Conservation (phyloP, 352 stramenopile species). For the Plasmopara halstedii region DNA sequence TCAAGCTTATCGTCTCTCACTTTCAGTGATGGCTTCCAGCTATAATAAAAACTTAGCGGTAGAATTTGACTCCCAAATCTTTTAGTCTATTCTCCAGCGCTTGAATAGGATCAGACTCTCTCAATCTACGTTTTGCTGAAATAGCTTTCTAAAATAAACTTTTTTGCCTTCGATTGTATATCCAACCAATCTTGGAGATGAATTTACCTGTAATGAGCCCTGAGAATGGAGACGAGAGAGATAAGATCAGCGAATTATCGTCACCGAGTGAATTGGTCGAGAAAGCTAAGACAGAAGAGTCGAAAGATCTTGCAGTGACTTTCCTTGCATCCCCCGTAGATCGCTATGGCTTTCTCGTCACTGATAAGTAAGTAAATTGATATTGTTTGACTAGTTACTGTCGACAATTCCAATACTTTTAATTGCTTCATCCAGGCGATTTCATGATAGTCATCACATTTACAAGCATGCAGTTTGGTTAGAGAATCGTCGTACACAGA, state of each 20-base stretch:
- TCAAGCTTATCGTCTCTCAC: no score
- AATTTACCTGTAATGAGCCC: conserved; percentile 1
- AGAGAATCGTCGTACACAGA: conserved; percentile 68
- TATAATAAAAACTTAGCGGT: no score
- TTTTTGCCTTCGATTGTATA: no score
- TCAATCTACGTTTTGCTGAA: no score
- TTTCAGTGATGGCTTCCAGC: no score
- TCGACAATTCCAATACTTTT: no score
- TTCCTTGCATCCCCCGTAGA: conserved; percentile 55
- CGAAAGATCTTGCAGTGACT: conserved; percentile 5
- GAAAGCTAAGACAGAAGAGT: conserved; percentile 14
- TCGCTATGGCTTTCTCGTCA: conserved; percentile 67
- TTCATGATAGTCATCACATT: conserved; percentile 17
- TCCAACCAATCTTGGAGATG: conserved; percentile 19
- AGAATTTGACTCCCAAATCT: no score
- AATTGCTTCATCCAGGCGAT: conserved; percentile 28
- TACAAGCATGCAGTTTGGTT: conserved; percentile 52
- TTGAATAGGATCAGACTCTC: no score
- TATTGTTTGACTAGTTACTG: background rate
- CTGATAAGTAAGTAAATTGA: conserved; percentile 44
- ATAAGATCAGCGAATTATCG: conserved; percentile 11
- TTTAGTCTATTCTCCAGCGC: no score
- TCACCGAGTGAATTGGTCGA: conserved; percentile 3
- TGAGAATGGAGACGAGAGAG: conserved; percentile 7
- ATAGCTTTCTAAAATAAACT: no score